These are phyloP conservation scores for Plantago coronopus DNA, from an alignment of 305 asterid species.

Conservation along the genomic window DNA sequence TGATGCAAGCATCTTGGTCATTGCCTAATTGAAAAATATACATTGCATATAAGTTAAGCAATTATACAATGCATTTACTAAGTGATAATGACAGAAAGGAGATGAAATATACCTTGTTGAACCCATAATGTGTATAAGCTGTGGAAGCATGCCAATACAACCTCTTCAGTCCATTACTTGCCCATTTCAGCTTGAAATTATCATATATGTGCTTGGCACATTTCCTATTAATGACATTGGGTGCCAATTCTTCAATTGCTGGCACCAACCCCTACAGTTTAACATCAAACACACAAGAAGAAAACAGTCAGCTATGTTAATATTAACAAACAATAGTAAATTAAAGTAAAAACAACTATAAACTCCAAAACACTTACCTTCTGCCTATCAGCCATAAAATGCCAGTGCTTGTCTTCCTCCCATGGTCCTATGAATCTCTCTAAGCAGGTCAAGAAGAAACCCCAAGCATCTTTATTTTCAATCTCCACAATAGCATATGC, in stretches of 20 bases:
- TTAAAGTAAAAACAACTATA: no score
- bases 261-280: background rate
- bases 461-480: background rate
- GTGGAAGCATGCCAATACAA: conserved; percentile 7
- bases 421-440: background rate
- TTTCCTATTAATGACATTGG: background rate
- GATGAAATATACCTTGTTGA: no score
- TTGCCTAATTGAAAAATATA: no score
- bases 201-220: conserved; percentile 1
- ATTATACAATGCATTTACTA: no score
- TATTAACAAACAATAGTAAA: no score
- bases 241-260: background rate
- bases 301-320: no score
- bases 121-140: background rate
- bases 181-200: background rate
- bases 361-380: no score
- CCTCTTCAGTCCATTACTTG: background rate
- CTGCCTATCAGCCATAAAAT: background rate
- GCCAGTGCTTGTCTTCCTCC: background rate
- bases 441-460: background rate
- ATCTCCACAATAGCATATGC: background rate
- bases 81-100: no score
- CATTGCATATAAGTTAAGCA: no score
- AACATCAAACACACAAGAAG: background rate
- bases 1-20: no score